Percentiles rank a stretch among this genome's conserved stretches.
phyloP scores from a whole-genome alignment of 1,284 basidiomycete genomes.

The Ustilago esculenta region DNA sequence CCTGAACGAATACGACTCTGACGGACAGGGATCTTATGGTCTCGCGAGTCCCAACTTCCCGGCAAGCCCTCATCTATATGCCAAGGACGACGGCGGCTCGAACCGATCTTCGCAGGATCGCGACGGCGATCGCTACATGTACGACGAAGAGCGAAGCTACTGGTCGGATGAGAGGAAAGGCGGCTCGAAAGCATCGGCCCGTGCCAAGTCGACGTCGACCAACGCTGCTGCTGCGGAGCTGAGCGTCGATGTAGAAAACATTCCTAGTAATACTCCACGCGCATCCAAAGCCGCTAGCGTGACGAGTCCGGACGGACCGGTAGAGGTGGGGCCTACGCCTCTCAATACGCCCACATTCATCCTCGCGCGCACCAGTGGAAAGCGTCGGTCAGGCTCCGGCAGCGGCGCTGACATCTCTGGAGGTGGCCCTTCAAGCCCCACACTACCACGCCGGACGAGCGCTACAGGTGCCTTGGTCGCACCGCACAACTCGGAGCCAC shows the following conservation, averaged over 20 bases:
- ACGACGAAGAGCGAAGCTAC: slow-evolving; percentile 44
- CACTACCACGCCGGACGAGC: slow-evolving; percentile 48
- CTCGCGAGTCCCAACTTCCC: slow-evolving; percentile 47
- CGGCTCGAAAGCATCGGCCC: slow-evolving; percentile 18
- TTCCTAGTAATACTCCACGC: slow-evolving; percentile 51
- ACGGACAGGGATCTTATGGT: slow-evolving; percentile 42
- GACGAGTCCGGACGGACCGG: slow-evolving; percentile 30
- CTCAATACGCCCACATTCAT: slow-evolving; percentile 63
- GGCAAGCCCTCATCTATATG: slow-evolving; percentile 44
- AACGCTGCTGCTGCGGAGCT: slow-evolving; percentile 36
- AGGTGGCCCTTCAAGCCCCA: slow-evolving; percentile 47
- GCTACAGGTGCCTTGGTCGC: slow-evolving; percentile 61
- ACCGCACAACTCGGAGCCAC: slow-evolving; percentile 56
- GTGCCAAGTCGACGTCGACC: slow-evolving; percentile 27
- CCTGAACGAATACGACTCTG: slow-evolving; percentile 42
- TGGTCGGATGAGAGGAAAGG: slow-evolving; percentile 48
- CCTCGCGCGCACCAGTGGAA: slow-evolving; percentile 46
- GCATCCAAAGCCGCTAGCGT: slow-evolving; percentile 14
- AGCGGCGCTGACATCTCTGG: slow-evolving; percentile 29
- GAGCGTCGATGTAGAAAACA: slow-evolving; percentile 57
- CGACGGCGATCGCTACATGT: slow-evolving; percentile 48
- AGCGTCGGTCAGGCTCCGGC: slow-evolving; percentile 39
- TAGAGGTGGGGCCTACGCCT: slow-evolving; percentile 60
- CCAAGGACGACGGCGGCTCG: slow-evolving; percentile 28
- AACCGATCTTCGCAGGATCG: slow-evolving; percentile 39